These are phyloP conservation scores for Colletotrichum kahawae DNA, from an alignment of 2,329 filamentous ascomycete species.

Conservation along the genomic window DNA sequence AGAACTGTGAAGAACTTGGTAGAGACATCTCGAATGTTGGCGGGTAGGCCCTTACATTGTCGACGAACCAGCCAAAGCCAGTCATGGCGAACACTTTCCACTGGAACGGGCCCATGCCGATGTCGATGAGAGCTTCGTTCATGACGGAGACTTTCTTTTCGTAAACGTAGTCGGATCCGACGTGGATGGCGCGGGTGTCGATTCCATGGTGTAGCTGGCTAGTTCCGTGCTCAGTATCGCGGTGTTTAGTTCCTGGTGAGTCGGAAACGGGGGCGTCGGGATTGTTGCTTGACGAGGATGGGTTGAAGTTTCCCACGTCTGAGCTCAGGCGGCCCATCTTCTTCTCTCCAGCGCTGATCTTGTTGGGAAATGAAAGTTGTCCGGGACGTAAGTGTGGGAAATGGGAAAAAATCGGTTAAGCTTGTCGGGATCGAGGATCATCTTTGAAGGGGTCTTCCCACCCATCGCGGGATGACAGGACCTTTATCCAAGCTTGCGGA, in stretches of 20 bases:
- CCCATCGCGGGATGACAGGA: neutral
- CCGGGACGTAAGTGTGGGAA: neutral
- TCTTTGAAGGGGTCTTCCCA: neutral
- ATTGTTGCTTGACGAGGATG: neutral
- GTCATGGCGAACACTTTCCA: slow-evolving; percentile 26
- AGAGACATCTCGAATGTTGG: too few relatives aligned
- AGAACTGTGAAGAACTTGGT: slow-evolving; percentile 17
- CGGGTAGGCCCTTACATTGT: slow-evolving; percentile 20
- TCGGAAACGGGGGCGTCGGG: neutral
- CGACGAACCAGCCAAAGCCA: slow-evolving; percentile 30
- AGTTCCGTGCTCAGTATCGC: neutral
- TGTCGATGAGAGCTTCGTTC: slow-evolving; percentile 28
- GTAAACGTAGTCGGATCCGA: slow-evolving; percentile 22
- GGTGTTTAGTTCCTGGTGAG: neutral
- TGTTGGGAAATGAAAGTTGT: too few relatives aligned
- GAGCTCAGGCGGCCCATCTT: neutral
- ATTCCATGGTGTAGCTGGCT: slow-evolving; percentile 23
- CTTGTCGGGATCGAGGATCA: neutral
- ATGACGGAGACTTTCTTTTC: slow-evolving; percentile 27
- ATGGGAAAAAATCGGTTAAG: neutral
- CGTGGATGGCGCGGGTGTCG: slow-evolving; percentile 18
- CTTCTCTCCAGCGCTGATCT: neutral
- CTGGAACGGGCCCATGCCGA: slow-evolving; percentile 27
- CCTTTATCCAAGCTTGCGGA: neutral
- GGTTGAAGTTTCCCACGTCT: neutral